Conservation (phyloP, 2,329 filamentous ascomycete species). For the Diaporthe aspalathi region DNA sequence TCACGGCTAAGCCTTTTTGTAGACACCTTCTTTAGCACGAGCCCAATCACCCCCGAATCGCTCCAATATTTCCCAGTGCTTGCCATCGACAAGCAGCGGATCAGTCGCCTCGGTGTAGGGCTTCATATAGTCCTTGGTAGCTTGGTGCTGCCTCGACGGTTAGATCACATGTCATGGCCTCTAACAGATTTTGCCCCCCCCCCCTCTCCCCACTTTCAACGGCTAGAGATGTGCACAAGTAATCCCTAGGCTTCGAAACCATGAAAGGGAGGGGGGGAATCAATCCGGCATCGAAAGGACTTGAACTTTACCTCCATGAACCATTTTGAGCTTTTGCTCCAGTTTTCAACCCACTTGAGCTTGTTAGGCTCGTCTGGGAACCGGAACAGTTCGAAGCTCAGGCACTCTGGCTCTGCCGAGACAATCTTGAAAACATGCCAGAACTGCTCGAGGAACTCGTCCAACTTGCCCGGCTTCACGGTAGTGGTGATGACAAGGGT, state of each 20-base stretch:
- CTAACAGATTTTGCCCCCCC: too few species aligned
- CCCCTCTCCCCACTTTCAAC: not conserved
- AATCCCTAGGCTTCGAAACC: not conserved
- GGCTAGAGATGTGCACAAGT: not conserved
- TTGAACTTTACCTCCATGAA: not conserved
- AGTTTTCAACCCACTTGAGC: conserved; percentile 20
- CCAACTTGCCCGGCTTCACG: not conserved
- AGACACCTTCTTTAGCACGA: not conserved
- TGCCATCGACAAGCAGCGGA: not conserved
- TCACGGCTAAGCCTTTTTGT: not conserved
- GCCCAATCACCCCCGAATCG: conserved; percentile 5
- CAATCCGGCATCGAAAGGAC: not conserved
- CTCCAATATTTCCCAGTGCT: not conserved
- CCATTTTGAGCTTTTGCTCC: conserved; percentile 15
- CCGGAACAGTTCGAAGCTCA: conserved; percentile 22
- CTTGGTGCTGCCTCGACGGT: not conserved
- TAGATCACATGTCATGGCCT: not conserved
- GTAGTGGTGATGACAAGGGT: conserved; percentile 1
- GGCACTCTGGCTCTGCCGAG: conserved; percentile 16
- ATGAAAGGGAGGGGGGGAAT: not conserved
- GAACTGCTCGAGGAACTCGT: not conserved
- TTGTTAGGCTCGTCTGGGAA: not conserved
- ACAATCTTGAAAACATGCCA: not conserved
- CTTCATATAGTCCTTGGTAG: conserved; percentile 17
- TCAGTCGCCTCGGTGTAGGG: not conserved